A percentile compares a stretch with the other conserved stretches of the same genome.
Conservation (phyloP, 1,284 basidiomycete species). For the Psilocybe mexicana region DNA sequence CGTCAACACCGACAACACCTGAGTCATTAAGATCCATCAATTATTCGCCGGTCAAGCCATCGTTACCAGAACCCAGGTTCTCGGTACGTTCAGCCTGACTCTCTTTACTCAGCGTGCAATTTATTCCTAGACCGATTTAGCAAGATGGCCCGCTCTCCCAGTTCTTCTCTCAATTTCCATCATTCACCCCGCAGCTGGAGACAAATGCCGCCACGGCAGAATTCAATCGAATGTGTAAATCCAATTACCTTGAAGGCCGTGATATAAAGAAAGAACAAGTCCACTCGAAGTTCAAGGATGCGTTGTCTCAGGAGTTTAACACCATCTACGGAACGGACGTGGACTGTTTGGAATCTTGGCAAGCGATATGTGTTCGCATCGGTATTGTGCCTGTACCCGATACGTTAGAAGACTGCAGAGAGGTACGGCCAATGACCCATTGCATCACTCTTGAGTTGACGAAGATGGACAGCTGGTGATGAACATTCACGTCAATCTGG, state of each 20-base stretch:
- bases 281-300: constrained; percentile 23
- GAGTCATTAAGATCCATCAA: too few species aligned
- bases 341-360: constrained; percentile 33
- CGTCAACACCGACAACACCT: too few species aligned
- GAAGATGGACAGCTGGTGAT: constrained; percentile 21
- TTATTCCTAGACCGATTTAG: not conserved
- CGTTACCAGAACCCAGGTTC: too few species aligned
- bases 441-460: too few species aligned
- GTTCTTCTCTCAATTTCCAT: not conserved
- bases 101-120: too few species aligned
- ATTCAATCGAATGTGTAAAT: not conserved
- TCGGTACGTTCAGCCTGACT: too few species aligned
- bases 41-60: too few species aligned
- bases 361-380: constrained; percentile 26
- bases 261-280: not conserved
- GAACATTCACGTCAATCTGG: constrained; percentile 25
- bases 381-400: constrained; percentile 18
- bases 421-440: not conserved
- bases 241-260: not conserved
- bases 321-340: constrained; percentile 33
- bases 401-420: constrained; percentile 8
- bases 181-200: not conserved
- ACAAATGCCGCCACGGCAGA: not conserved
- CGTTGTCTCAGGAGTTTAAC: constrained; percentile 36
- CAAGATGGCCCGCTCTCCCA: not conserved